Evolutionary conservation across 2,329 filamentous ascomycete genomes (phyloP), one percentile per base, ranked within the genome.

Genomic region (Fusarium virguliforme): DNA sequence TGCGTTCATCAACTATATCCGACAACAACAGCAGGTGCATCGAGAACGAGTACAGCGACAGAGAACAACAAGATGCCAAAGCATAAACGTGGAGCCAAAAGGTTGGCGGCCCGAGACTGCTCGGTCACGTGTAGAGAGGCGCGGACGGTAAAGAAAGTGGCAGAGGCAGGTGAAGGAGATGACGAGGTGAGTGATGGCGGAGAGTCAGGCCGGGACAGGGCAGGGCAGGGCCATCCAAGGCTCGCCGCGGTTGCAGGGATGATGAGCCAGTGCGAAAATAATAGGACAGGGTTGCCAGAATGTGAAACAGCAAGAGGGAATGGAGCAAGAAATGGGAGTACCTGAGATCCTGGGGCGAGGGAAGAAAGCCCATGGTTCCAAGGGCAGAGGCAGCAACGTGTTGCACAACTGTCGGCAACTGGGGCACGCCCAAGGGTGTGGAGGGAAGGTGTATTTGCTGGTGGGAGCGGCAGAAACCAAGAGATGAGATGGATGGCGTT

Each of bases 351-450:
- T 65, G 57, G 34, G 30, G 48, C 12, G n/a, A 32, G 60, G 53
- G 40, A 58, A 57, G 28, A 43, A 58, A 57, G 35, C 56, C 48
- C 70, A 72, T 71, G 46, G 64, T 51, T 54, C 26, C 28, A 35
- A 58, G 48, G 59, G 46, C 40, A 43, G 46, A 55, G 54, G 35
- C 37, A 60, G 53, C 56, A 60, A 54, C 53, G 50, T 43, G 69
- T 66, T 63, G 67, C 61, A 72, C 62, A 63, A 57, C 60, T 51
- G 58, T 50, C 50, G 65, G 63, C 46, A 61, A 51, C 43, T 24
- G 56, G 51, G 51, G 53, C 62, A 68, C 54, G 64, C 67, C 55
- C 64, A 28, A 57, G 62, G 57, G 59, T 48, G 51, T n/a, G 40
- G 35, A 55, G 51, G 9, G 54, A 38, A 51, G 35, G 24, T 15